Base-by-base conservation (phyloP, 2,329 filamentous ascomycete genomes). In the Fusarium chlamydosporum region DNA sequence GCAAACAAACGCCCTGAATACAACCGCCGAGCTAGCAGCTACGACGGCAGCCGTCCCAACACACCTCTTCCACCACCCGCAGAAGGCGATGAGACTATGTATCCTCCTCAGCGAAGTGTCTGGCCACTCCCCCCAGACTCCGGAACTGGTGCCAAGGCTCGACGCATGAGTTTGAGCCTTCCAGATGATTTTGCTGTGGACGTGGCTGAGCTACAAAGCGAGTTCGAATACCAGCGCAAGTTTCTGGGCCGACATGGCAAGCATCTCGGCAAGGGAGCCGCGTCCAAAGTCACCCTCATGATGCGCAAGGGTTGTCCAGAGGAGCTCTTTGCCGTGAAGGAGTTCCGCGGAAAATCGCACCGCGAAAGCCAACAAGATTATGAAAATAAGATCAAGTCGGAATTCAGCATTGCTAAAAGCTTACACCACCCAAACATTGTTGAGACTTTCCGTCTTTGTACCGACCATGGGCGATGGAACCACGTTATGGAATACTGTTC, bases 401-500 rank as follows among this genome's bases (percentile, higher is more conserved):
- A 97, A 77, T 97, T 89, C 81, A 93, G 90, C 78, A 94, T 97
- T 69, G 92, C 92, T 63, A 94, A 94, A 82, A 93, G 91, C 69
- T 81, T 94, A 64, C 88, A 93, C 73, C 93, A 97, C 76, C 92
- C 93, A 51, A 97, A 97, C 77, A 92, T 97, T 72, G 91, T 97
- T 67, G 88, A 93, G 78, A 94, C 92, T 0, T 81, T 94, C 56
- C 88, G 90, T 31, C 84, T 97, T 7, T 96, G 93, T 81, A 89
- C 86, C 15, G 86, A 94, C 71, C 87, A 89, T 71, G 88, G 88
- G 33, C 89, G 91, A 38, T 96, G 92, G 91, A 94, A 93, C 77
- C 92, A 96, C 77, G 92, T 97, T 57, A 97, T 97, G 94, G 93
- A 97, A 77, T 96, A 92, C 77, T 97, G 94, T 81, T 85, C 88